A percentile compares a stretch with the other conserved stretches of the same genome.
Conservation (phyloP, 1,139 yeast genomes). For the Lodderomyces beijingensis region DNA sequence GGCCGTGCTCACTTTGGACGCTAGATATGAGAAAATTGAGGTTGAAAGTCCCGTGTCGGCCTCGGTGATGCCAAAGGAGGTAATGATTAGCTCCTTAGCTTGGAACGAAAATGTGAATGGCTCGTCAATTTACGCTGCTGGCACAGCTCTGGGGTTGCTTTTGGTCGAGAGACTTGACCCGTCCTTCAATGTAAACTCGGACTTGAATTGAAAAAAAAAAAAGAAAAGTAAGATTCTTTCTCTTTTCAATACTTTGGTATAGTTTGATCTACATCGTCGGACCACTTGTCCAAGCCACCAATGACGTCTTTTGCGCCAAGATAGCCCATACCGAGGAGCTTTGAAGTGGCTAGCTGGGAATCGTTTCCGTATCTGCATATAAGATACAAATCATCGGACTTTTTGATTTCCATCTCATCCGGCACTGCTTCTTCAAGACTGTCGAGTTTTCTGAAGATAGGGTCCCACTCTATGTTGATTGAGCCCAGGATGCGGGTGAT, state of each 20-base stretch:
- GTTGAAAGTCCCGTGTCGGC: slow-evolving; percentile 27
- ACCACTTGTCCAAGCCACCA: slow-evolving; percentile 80
- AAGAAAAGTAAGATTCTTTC: background rate
- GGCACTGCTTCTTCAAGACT: slow-evolving; percentile 6
- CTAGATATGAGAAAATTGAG: slow-evolving; percentile 24
- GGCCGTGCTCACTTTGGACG: slow-evolving; percentile 16
- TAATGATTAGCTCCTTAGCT: slow-evolving; percentile 48
- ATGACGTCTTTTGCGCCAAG: slow-evolving; percentile 57
- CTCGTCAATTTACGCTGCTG: slow-evolving; percentile 64
- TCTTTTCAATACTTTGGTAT: slow-evolving; percentile 62
- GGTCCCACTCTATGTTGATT: slow-evolving; percentile 59
- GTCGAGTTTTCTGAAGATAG: slow-evolving; percentile 34
- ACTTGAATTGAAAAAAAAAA: background rate
- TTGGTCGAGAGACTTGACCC: slow-evolving; percentile 56
- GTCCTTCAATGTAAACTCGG: background rate
- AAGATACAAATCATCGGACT: slow-evolving; percentile 33
- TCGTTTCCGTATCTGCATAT: slow-evolving; percentile 91
- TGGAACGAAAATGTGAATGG: slow-evolving; percentile 57
- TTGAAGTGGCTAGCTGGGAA: slow-evolving; percentile 70
- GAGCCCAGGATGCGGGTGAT: slow-evolving; percentile 62
- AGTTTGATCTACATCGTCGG: slow-evolving; percentile 51
- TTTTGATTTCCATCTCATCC: slow-evolving; percentile 19
- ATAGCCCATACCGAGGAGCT: slow-evolving; percentile 49
- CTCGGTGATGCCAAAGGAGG: slow-evolving; percentile 49
- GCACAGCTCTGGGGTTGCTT: slow-evolving; percentile 61